Percentiles rank a stretch among this genome's conserved stretches.
These are phyloP conservation scores for Staphylotrichum tortipilum DNA, from an alignment of 495 filamentous ascomycete species.

Conservation along the genomic window DNA sequence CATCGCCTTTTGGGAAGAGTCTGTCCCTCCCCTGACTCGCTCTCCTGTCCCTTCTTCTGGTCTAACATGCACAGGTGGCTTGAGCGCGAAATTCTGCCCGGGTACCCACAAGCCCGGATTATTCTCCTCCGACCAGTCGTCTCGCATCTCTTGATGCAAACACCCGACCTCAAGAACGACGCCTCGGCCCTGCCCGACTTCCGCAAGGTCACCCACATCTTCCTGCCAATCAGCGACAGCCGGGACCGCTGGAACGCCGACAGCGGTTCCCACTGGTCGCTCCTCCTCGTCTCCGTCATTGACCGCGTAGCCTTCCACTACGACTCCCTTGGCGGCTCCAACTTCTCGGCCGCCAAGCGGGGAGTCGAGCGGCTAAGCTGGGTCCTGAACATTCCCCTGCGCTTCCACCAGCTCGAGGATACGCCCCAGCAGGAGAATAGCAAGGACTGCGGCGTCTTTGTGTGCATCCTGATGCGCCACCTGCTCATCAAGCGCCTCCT, in stretches of 20 bases:
- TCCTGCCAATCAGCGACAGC: slow-evolving; percentile 92
- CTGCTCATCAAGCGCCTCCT: slow-evolving; percentile 78
- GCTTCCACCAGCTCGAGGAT: slow-evolving; percentile 71
- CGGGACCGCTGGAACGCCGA: slow-evolving; percentile 66
- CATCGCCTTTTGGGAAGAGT: slow-evolving; percentile 98
- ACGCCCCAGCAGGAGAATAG: slow-evolving; percentile 87
- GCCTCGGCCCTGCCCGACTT: slow-evolving; percentile 72
- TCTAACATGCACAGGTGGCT: slow-evolving; percentile 54
- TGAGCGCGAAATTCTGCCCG: slow-evolving; percentile 73
- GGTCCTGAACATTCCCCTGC: slow-evolving; percentile 56
- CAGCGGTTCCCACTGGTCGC: slow-evolving; percentile 89
- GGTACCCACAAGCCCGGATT: slow-evolving; percentile 72
- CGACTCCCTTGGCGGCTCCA: slow-evolving; percentile 74
- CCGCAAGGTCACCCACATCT: slow-evolving; percentile 77
- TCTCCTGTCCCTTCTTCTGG: background rate
- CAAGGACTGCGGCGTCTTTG: slow-evolving; percentile 91
- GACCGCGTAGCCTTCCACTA: slow-evolving; percentile 95
- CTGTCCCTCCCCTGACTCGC: slow-evolving; percentile 30
- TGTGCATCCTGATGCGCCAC: slow-evolving; percentile 87
- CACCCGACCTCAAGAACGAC: slow-evolving; percentile 65
- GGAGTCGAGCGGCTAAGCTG: slow-evolving; percentile 58
- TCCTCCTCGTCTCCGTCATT: slow-evolving; percentile 79
- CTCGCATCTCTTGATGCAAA: slow-evolving; percentile 86
- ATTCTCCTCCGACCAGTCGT: slow-evolving; percentile 87
- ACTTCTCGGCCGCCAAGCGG: slow-evolving; percentile 59